Evolutionary conservation across 2,329 filamentous ascomycete genomes (phyloP).

Genomic region (Paramyrothecium roridum): DNA sequence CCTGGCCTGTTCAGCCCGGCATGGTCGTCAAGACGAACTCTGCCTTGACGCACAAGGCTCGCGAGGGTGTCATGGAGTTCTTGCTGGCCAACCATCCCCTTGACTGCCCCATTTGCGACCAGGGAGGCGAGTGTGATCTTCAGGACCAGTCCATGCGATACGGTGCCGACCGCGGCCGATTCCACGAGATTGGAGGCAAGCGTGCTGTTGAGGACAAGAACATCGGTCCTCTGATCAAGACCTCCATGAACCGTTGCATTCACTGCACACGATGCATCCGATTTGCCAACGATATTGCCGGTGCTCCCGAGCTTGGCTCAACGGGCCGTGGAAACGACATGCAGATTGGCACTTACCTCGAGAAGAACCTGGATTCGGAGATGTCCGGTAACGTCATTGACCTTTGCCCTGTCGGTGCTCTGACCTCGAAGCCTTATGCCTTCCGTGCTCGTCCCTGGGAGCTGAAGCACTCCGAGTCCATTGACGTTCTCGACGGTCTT

Average conservation of each 20-base stretch:
- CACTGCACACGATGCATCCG: constrained; percentile 98
- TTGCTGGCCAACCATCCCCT: constrained; percentile 93
- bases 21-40: constrained; percentile 99
- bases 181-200: constrained; percentile 95
- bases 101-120: constrained; percentile 96
- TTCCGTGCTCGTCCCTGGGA: constrained; percentile 98
- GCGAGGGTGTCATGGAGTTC: constrained; percentile 99
- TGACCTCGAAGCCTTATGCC: constrained; percentile 96
- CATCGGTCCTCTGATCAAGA: constrained; percentile 96
- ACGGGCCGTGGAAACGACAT: constrained; percentile 94
- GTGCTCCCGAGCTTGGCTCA: constrained; percentile 91
- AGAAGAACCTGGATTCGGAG: constrained; percentile 90
- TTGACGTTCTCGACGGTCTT: constrained; percentile 89
- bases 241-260: constrained; percentile 99
- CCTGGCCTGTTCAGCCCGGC: constrained; percentile 96
- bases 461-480: constrained; percentile 90
- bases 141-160: constrained; percentile 99
- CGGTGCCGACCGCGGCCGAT: constrained; percentile 90
- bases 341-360: constrained; percentile 97
- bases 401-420: constrained; percentile 92
- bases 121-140: constrained; percentile 97
- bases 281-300: constrained; percentile 96
- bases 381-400: constrained; percentile 97
- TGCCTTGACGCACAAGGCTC: constrained; percentile 91
- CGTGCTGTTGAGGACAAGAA: constrained; percentile 99